Conservation (phyloP, 1,284 basidiomycete species). For the Fomes fomentarius region DNA sequence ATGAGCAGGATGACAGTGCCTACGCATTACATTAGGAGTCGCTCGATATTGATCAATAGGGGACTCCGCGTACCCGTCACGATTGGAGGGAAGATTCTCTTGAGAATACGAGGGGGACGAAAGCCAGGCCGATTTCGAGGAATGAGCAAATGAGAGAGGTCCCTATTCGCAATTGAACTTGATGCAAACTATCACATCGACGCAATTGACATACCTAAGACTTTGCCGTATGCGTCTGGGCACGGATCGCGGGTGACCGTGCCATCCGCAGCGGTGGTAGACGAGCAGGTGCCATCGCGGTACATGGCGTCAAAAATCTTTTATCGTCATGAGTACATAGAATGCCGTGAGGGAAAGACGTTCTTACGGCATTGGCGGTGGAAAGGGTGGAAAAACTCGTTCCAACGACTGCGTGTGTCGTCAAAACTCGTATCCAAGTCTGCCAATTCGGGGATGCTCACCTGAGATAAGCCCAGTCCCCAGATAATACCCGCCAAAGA, state of each 20-base stretch:
- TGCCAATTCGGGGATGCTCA: too few relatives aligned
- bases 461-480: slow-evolving; percentile 76
- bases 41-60: too few relatives aligned
- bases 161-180: slow-evolving; percentile 41
- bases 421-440: too few relatives aligned
- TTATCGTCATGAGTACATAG: not conserved
- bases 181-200: not conserved
- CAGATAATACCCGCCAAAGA: slow-evolving; percentile 66
- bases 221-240: slow-evolving; percentile 80
- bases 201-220: slow-evolving; percentile 53
- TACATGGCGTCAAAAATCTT: slow-evolving; percentile 76
- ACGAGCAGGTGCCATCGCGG: slow-evolving; percentile 76
- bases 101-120: slow-evolving; percentile 67
- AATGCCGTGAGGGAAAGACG: not conserved
- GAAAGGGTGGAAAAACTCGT: slow-evolving; percentile 84
- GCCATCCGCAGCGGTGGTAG: slow-evolving; percentile 60
- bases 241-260: slow-evolving; percentile 64
- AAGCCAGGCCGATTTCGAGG: slow-evolving; percentile 79
- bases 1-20: slow-evolving; percentile 77
- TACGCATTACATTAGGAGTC: too few relatives aligned
- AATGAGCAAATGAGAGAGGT: slow-evolving; percentile 82
- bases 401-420: slow-evolving; percentile 61
- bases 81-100: slow-evolving; percentile 80
- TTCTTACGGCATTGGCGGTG: slow-evolving; percentile 67
- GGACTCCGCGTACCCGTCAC: slow-evolving; percentile 52